Conservation (phyloP, 768 basidiomycete genomes). For the Leccinum pellstonianum region DNA sequence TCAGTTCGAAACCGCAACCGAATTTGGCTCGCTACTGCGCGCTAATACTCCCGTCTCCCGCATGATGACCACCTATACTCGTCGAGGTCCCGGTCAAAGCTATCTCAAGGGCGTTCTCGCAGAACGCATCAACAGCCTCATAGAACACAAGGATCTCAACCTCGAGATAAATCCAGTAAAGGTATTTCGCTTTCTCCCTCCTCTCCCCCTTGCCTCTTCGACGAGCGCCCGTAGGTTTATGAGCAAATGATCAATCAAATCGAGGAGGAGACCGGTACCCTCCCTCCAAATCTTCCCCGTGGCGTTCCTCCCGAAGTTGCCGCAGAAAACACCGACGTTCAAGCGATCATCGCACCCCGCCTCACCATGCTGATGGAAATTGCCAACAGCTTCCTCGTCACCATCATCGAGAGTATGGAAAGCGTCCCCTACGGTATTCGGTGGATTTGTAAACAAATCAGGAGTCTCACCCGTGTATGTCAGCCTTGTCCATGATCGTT, state of each 20-base stretch:
- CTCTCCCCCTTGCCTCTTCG: not conserved
- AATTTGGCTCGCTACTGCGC: constrained; percentile 96
- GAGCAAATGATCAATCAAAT: constrained; percentile 99
- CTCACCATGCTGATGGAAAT: constrained; percentile 99
- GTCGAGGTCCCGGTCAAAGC: constrained; percentile 96
- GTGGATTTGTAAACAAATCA: constrained; percentile 99
- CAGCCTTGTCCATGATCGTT: not conserved
- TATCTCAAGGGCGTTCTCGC: constrained; percentile 97
- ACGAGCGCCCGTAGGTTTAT: constrained; percentile 65
- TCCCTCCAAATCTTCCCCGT: constrained; percentile 88
- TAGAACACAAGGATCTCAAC: constrained; percentile 99
- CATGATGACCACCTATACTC: constrained; percentile 99
- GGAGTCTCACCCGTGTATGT: constrained; percentile 89
- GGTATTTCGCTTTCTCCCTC: constrained; percentile 40
- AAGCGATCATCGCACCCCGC: constrained; percentile 95
- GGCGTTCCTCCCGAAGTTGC: constrained; percentile 95
- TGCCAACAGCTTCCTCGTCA: constrained; percentile 94
- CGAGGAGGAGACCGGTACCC: constrained; percentile 91
- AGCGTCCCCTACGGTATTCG: constrained; percentile 98
- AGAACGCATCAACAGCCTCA: constrained; percentile 96
- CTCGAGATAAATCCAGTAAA: constrained; percentile 99
- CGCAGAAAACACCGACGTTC: constrained; percentile 90
- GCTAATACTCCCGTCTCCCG: constrained; percentile 99
- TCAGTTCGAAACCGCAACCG: constrained; percentile 98
- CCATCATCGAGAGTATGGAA: constrained; percentile 98